A percentile compares a stretch with the other conserved stretches of the same genome.
Evolutionary conservation across 2,329 filamentous ascomycete genomes (phyloP).

Genomic region (Penicillium olsonii): DNA sequence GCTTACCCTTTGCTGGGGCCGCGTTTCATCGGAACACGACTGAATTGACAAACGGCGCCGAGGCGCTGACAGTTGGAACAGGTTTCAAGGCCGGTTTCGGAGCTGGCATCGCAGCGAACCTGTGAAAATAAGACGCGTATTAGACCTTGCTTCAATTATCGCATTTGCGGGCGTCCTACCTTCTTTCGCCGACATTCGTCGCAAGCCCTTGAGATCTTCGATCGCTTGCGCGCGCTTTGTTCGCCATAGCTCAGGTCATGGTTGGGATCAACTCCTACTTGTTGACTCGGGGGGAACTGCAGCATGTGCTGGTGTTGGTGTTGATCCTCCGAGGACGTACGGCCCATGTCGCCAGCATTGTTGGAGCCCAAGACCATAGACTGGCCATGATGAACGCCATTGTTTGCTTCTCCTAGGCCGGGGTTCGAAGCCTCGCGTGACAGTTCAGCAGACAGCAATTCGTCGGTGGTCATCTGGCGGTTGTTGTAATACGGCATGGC

Average conservation of each 20-base stretch:
- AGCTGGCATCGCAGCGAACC: constrained; percentile 82
- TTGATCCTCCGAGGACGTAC: constrained; percentile 40
- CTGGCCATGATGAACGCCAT: constrained; percentile 44
- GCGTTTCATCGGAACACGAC: constrained; percentile 81
- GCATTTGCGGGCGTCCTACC: constrained; percentile 37
- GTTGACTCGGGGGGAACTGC: constrained; percentile 46
- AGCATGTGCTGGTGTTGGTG: constrained; percentile 44
- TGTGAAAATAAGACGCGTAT: constrained; percentile 28
- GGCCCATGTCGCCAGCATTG: constrained; percentile 42
- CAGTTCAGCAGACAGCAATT: constrained; percentile 50
- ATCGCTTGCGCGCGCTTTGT: constrained; percentile 70
- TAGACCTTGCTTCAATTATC: constrained; percentile 22
- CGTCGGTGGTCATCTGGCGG: constrained; percentile 49
- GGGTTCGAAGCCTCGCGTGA: constrained; percentile 49
- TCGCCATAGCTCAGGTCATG: constrained; percentile 57
- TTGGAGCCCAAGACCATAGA: constrained; percentile 42
- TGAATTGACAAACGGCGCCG: constrained; percentile 78
- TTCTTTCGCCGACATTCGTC: constrained; percentile 89
- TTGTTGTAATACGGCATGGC: constrained; percentile 47
- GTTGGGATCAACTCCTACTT: constrained; percentile 48
- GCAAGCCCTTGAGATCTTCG: constrained; percentile 84
- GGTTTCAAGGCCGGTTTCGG: constrained; percentile 70
- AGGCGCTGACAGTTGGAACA: constrained; percentile 82
- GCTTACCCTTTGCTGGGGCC: constrained; percentile 82
- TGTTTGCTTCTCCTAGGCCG: constrained; percentile 43